phyloP scores from a whole-genome alignment of 345 rosid genomes.

The Citrus inodora region DNA sequence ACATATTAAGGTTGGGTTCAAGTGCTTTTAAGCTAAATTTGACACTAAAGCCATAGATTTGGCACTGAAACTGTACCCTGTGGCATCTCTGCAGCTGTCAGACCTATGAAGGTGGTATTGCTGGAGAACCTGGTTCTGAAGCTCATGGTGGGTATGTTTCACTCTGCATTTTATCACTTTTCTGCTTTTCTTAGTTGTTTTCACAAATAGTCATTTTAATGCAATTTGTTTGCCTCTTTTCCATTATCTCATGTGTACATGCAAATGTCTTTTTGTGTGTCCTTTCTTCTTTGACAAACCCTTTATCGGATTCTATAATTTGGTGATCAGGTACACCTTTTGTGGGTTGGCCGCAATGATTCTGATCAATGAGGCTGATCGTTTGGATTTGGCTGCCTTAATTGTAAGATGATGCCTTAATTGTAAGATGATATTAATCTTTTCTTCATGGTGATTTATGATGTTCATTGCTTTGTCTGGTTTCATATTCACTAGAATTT shows the following conservation, averaged over 20 bases:
- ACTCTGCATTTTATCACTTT: constrained; percentile 15
- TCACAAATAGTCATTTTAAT: not conserved
- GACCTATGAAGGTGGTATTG: constrained; percentile 97
- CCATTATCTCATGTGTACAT: not conserved
- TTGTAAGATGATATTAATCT: constrained; percentile 43
- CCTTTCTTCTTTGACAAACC: not conserved
- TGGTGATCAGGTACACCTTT: constrained; percentile 66
- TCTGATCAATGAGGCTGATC: constrained; percentile 66
- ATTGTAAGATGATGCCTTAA: constrained; percentile 58
- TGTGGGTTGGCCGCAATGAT: constrained; percentile 98
- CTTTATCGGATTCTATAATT: constrained; percentile 17
- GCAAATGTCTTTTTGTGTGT: constrained; percentile 1
- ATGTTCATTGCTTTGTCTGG: constrained; percentile 3
- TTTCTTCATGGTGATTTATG: constrained; percentile 6
- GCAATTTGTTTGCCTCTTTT: constrained; percentile 2
- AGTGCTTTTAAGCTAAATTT: not conserved
- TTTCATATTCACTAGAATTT: not conserved
- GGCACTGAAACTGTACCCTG: constrained; percentile 9
- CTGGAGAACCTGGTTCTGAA: constrained; percentile 96
- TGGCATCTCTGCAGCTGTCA: constrained; percentile 65
- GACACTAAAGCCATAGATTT: not conserved
- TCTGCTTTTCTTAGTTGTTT: not conserved
- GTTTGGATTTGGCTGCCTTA: constrained; percentile 66
- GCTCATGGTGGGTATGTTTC: constrained; percentile 98
- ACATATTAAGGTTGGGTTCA: constrained; percentile 68